Conservation (phyloP, 768 basidiomycete genomes). For the Psilocybe cubensis region DNA sequence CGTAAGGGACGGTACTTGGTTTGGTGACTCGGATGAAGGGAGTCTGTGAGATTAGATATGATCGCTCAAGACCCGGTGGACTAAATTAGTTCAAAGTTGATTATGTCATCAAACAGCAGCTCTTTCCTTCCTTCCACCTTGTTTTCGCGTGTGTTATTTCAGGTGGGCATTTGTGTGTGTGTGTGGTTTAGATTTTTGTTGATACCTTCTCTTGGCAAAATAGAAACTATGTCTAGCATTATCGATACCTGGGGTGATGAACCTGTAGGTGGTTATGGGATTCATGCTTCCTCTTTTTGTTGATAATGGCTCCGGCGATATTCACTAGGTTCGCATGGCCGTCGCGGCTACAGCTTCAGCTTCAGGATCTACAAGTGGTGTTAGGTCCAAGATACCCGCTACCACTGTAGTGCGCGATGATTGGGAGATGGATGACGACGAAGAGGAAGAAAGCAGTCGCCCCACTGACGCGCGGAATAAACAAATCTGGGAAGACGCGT, state of each 20-base stretch:
- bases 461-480: conserved; percentile 44
- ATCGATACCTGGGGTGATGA: conserved; percentile 24
- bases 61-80: background rate
- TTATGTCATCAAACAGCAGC: conserved; percentile 16
- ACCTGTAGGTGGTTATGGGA: conserved; percentile 20
- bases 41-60: conserved; percentile 8
- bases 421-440: conserved; percentile 63
- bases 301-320: conserved; percentile 3
- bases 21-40: conserved; percentile 1
- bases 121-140: conserved; percentile 15
- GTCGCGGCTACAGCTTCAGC: background rate
- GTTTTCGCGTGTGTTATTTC: background rate
- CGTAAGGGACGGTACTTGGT: background rate
- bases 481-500: conserved; percentile 76
- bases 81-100: background rate
- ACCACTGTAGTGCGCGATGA: conserved; percentile 41
- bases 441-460: conserved; percentile 31
- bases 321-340: conserved; percentile 3
- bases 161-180: background rate
- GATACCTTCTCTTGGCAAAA: background rate
- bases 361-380: conserved; percentile 12
- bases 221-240: conserved; percentile 16
- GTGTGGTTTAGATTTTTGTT: background rate
- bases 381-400: conserved; percentile 13
- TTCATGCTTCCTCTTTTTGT: background rate